Percentiles rank a stretch among this genome's conserved stretches.
Evolutionary conservation across 768 basidiomycete genomes (phyloP).

Genomic region (Mycena belliarum): DNA sequence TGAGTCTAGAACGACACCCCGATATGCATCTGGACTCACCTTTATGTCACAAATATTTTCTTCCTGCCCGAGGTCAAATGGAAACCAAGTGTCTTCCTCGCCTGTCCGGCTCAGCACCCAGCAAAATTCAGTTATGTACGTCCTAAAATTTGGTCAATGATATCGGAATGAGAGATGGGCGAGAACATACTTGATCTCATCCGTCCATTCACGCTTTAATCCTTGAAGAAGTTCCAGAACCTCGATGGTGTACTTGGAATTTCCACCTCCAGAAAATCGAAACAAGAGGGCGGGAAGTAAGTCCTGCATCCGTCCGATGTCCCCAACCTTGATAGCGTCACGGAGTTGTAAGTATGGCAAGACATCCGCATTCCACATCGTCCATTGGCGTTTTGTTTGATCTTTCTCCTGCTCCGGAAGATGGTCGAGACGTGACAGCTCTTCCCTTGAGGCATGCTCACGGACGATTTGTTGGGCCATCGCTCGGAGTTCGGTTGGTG

Average conservation of each 20-base stretch:
- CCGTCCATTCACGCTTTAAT: slow-evolving; percentile 29
- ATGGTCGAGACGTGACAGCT: neutral
- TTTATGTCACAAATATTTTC: slow-evolving; percentile 23
- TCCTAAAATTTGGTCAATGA: neutral
- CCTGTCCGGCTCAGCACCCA: slow-evolving; percentile 16
- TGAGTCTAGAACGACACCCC: too few species aligned
- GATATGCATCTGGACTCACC: neutral
- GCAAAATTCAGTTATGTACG: slow-evolving; percentile 10
- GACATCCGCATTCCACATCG: slow-evolving; percentile 27
- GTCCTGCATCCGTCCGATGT: slow-evolving; percentile 26
- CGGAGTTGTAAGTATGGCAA: slow-evolving; percentile 28
- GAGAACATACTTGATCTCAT: slow-evolving; percentile 13
- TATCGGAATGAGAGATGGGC: neutral
- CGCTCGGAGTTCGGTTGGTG: slow-evolving; percentile 21
- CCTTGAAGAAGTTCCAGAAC: slow-evolving; percentile 30
- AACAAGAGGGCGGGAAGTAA: slow-evolving; percentile 27
- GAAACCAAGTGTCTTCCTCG: neutral
- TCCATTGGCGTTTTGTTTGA: slow-evolving; percentile 8
- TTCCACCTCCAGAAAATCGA: slow-evolving; percentile 27
- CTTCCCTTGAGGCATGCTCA: slow-evolving; percentile 22
- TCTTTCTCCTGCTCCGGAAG: too few species aligned
- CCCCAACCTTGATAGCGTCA: slow-evolving; percentile 26
- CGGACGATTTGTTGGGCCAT: slow-evolving; percentile 22
- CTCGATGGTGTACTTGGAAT: slow-evolving; percentile 30
- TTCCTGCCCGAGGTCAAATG: slow-evolving; percentile 21